Base-by-base conservation (phyloP, 2,329 filamentous ascomycete species). In the Helotiales sp. region DNA sequence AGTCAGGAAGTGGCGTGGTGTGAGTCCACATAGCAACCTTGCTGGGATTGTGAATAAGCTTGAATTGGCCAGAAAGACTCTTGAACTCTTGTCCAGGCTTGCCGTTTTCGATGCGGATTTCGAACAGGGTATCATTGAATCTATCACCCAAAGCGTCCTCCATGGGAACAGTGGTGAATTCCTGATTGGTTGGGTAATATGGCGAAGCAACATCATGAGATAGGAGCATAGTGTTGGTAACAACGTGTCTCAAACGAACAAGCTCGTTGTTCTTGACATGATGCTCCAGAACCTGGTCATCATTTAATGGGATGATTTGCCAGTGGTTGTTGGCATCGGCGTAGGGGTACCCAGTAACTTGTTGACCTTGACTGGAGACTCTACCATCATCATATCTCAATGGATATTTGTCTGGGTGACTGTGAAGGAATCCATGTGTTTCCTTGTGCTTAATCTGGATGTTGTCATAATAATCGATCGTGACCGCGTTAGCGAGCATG, bases 1-100 rank as follows among this genome's bases (percentile, higher is more conserved):
- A 99, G 3, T 99, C 95, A 4, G 95, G 95, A n/a, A 99, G 84
- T 50, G 95, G 91, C 59, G 87, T 95, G 33, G 89, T 89, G 74
- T 98, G 93, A 27, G 95, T 99, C 95, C 95, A 99, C 93, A 99
- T 96, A 64, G 95, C 93, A 51, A 99, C 95, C 74, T 96, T 96
- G 74, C 91, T 96, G 7, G 93, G 92, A 70, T 90, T 86, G 75
- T 99, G 95, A 67, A 99, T 85, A 59, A 99, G 83, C 78, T 97
- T 98, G 84, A 99, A 97, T 76, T 96, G 90, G 61, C 91, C 88
- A 9, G 93, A 87, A 71, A 96, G 84, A 61, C 89, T 93, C 79
- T 91, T 93, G 80, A 98, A 96, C 57, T 93, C 87, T 70, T 93
- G 89, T 25, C 82, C 81, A 42, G 80, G 71, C 76, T 97, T 97